Percentiles rank a stretch among this genome's conserved stretches.
phyloP scores from a whole-genome alignment of 2,329 filamentous ascomycete species.

The Colletotrichum tamarilloi region DNA sequence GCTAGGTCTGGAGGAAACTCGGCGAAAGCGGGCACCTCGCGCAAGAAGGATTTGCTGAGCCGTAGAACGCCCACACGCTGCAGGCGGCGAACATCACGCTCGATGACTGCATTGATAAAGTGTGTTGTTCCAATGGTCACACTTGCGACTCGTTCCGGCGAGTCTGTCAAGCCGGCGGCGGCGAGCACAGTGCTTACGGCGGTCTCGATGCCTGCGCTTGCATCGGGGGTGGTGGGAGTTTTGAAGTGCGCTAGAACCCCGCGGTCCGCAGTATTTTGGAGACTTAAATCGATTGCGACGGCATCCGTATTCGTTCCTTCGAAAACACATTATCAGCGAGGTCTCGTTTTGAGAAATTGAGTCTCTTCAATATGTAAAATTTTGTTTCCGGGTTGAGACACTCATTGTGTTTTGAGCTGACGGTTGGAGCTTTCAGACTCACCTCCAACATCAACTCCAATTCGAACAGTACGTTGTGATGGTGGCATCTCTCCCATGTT shows the following conservation, averaged over 20 bases:
- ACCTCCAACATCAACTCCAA: constrained; percentile 59
- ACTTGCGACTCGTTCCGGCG: constrained; percentile 51
- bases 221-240: constrained; percentile 59
- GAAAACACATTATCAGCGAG: background rate
- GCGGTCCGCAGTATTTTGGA: constrained; percentile 45
- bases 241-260: constrained; percentile 63
- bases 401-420: background rate
- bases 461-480: constrained; percentile 41
- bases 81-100: constrained; percentile 60
- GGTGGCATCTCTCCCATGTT: constrained; percentile 27
- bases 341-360: background rate
- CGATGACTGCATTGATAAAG: constrained; percentile 69
- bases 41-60: constrained; percentile 64
- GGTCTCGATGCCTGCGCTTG: constrained; percentile 57
- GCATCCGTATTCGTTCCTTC: constrained; percentile 63
- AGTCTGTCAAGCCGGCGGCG: constrained; percentile 43
- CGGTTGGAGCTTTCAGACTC: background rate
- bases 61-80: constrained; percentile 64
- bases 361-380: background rate
- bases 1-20: constrained; percentile 65
- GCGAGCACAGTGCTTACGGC: constrained; percentile 57
- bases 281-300: constrained; percentile 56
- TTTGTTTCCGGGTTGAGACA: no score
- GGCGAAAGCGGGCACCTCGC: constrained; percentile 60
- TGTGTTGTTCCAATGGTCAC: constrained; percentile 67